Evolutionary conservation across 2,329 filamentous ascomycete species (phyloP).

Genomic region (Sarocladiaceae sp.): DNA sequence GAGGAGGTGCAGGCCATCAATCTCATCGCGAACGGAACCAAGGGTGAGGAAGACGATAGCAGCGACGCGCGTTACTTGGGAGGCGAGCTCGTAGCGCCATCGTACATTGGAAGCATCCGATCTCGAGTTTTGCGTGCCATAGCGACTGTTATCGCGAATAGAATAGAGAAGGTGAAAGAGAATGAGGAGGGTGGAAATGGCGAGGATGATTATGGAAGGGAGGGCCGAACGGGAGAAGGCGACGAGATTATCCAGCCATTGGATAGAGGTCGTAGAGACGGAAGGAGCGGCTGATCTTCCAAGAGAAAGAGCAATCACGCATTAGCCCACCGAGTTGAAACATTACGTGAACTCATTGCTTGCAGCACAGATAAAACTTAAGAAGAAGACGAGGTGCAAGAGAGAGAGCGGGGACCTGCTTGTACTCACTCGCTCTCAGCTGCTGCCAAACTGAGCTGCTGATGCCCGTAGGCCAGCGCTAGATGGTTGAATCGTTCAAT

Average conservation of each 20-base stretch:
- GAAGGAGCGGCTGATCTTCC: background rate
- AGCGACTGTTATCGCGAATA: background rate
- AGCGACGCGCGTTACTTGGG: slow-evolving; percentile 33
- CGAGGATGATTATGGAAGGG: background rate
- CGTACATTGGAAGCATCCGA: background rate
- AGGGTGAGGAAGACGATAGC: slow-evolving; percentile 32
- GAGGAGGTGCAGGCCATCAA: slow-evolving; percentile 30
- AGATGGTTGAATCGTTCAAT: background rate
- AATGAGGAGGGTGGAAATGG: background rate
- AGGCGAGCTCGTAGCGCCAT: slow-evolving; percentile 36
- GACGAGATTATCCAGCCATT: background rate
- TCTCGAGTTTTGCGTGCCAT: background rate
- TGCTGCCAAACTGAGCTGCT: background rate
- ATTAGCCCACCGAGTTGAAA: background rate
- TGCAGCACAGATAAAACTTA: background rate
- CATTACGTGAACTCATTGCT: background rate
- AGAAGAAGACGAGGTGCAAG: background rate
- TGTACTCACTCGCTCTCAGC: background rate
- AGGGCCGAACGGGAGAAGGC: background rate
- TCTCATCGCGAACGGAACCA: slow-evolving; percentile 25
- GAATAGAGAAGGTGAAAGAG: background rate
- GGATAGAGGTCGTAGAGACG: background rate
- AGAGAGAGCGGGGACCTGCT: background rate
- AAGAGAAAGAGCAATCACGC: background rate
- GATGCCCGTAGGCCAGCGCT: background rate